These are phyloP conservation scores for Yarrowia porcina DNA, from an alignment of 805 yeast genomes.

Conservation along the genomic window DNA sequence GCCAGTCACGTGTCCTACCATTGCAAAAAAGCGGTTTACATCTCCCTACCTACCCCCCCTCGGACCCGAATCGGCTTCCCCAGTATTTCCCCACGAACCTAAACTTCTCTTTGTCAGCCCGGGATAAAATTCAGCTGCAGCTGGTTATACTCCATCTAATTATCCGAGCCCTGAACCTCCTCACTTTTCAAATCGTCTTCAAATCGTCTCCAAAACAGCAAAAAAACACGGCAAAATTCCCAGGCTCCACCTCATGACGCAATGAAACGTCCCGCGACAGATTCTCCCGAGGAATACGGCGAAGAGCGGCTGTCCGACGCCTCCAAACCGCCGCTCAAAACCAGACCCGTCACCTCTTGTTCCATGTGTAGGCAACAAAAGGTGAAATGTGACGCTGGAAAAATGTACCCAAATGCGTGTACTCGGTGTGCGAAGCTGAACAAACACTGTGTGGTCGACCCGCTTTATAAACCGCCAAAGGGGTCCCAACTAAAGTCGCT, in stretches of 20 bases:
- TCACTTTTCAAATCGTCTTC: too few species aligned
- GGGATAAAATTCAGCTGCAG: too few species aligned
- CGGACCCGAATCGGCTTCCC: not conserved
- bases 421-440: slow-evolving; percentile 78
- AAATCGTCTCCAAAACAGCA: too few species aligned
- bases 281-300: slow-evolving; percentile 15
- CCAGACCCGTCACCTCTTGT: slow-evolving; percentile 88
- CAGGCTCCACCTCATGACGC: not conserved
- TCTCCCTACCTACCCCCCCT: not conserved
- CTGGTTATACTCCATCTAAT: too few species aligned
- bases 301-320: not conserved
- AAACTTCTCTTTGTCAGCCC: too few species aligned
- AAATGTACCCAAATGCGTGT: slow-evolving; percentile 77
- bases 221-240: too few species aligned
- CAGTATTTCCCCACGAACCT: not conserved
- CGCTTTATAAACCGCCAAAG: slow-evolving; percentile 84
- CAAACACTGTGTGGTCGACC: slow-evolving; percentile 81
- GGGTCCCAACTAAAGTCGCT: slow-evolving; percentile 85
- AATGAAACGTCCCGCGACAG: slow-evolving; percentile 11
- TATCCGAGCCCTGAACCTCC: not conserved
- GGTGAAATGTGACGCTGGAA: slow-evolving; percentile 87
- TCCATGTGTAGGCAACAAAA: slow-evolving; percentile 94
- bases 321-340: slow-evolving; percentile 38
- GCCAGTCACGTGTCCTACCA: too few species aligned
- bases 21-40: too few species aligned